These are phyloP conservation scores for Magnaporthales sp. DNA, from an alignment of 2,329 filamentous ascomycete genomes.

Conservation along the genomic window DNA sequence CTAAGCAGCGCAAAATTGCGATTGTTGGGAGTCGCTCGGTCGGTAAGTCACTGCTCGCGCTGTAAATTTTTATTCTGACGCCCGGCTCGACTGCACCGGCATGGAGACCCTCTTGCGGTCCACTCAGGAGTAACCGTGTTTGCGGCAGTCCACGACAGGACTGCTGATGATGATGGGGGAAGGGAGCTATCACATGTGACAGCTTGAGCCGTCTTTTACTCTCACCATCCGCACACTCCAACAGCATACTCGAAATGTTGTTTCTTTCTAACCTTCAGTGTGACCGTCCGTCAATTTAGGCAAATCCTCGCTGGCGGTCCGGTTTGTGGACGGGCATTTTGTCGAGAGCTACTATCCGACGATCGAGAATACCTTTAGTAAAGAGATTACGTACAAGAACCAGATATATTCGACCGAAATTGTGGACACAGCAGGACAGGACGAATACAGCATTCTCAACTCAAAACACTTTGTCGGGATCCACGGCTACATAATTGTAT, in stretches of 20 bases:
- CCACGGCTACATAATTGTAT: constrained; percentile 97
- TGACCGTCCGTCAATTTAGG: constrained; percentile 43
- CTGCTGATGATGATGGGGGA: background rate
- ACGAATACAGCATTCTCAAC: constrained; percentile 97
- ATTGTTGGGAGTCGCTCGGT: constrained; percentile 93
- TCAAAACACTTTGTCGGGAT: constrained; percentile 99
- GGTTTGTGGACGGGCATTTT: constrained; percentile 95
- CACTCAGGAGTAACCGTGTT: background rate
- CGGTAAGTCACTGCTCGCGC: constrained; percentile 30
- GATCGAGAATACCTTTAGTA: constrained; percentile 98
- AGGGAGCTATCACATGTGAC: background rate
- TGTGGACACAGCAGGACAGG: constrained; percentile 96
- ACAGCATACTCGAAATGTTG: background rate
- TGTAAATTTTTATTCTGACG: background rate
- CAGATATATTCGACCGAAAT: constrained; percentile 96
- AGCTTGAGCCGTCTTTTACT: background rate
- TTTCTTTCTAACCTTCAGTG: background rate
- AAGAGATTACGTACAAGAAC: constrained; percentile 84
- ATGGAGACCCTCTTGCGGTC: background rate
- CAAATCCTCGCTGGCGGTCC: constrained; percentile 94
- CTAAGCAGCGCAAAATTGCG: constrained; percentile 90
- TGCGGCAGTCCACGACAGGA: background rate
- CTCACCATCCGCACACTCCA: background rate
- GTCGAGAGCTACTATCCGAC: constrained; percentile 99
- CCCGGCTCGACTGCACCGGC: background rate